Percentiles rank a stretch among this genome's conserved stretches.
Evolutionary conservation across 345 rosid species (phyloP).

Genomic region (Geranium rotundifolium): DNA sequence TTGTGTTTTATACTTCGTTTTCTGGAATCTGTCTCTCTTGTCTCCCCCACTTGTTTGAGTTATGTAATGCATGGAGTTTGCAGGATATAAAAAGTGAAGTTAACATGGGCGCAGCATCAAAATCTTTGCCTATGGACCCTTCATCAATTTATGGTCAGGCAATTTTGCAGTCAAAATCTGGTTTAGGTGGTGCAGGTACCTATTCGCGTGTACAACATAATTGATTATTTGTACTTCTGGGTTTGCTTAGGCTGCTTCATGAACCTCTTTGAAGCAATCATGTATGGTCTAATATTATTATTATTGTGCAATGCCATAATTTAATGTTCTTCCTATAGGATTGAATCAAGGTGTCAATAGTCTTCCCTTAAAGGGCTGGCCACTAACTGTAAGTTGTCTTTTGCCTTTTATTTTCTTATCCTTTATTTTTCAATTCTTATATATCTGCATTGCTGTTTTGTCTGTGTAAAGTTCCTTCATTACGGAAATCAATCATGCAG

Average conservation of each 20-base stretch:
- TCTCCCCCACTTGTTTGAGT: constrained; percentile 7
- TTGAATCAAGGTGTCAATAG: constrained; percentile 39
- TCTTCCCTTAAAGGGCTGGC: constrained; percentile 67
- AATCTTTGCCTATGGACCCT: constrained; percentile 36
- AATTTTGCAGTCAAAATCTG: constrained; percentile 46
- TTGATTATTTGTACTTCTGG: too few relatives aligned
- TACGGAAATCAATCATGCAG: constrained; percentile 17
- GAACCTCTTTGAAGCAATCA: too few relatives aligned
- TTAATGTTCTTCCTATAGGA: constrained; percentile 21
- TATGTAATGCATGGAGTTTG: constrained; percentile 15
- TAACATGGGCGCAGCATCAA: constrained; percentile 34
- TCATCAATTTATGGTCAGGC: constrained; percentile 51
- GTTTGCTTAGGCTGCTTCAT: too few relatives aligned
- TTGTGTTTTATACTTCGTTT: not conserved
- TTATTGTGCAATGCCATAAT: too few relatives aligned
- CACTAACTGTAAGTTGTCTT: constrained; percentile 42
- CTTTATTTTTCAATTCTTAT: not conserved
- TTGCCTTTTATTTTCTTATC: too few relatives aligned
- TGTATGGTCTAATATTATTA: too few relatives aligned
- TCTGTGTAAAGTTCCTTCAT: not conserved
- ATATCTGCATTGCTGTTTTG: constrained; percentile 2
- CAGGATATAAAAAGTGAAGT: constrained; percentile 47
- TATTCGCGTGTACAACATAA: too few relatives aligned
- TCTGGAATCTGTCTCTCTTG: not conserved
- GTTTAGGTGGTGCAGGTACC: constrained; percentile 39